Base-by-base conservation (phyloP, 2,329 filamentous ascomycete species). In the Arthroderma uncinatum region DNA sequence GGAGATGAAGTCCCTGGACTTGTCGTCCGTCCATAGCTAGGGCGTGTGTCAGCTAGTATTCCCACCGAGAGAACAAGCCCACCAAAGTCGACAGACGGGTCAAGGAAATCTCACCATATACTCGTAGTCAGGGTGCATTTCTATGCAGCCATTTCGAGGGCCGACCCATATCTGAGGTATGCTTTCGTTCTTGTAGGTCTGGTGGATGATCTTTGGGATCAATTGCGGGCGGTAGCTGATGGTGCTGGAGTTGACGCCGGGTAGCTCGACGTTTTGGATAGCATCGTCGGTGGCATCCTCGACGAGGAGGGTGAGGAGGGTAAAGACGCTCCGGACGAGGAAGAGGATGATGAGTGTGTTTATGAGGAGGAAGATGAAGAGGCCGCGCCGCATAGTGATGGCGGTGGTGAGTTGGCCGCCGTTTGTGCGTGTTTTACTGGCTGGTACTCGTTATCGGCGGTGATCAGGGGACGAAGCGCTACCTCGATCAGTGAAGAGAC, bases 161-260 rank as follows among this genome's bases (percentile, higher is more conserved):
- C 76, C 77, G 58, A 76, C 71, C 86, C 86, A 89, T 55, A 83
- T 79, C 48, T 73, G 74, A 0, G 86, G 86, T 39, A 89, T 82
- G 44, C 78, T 82, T 57, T 84, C 80, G 67, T 87, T 88, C 65
- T 81, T 82, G 71, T 87, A 88, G 8, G 85, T 88, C 69, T 89
- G 85, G 73, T 89, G 85, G 57, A 89, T 86, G 66, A 89, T 88
- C 71, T 86, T 87, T 52, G 85, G 85, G 53, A 89, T 87, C 62
- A 87, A 68, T 63, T 83, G 81, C 8, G 79, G 77, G 50, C 75
- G 74, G 52, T 76, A 74, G 60, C 79, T 78, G 62, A 81, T 79
- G 62, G 80, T 65, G 60, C 78, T 80, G 2, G 82, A 82, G 65
- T 84, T 82, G 14, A 82, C 81, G 7, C 82, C 79, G 12, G 83